Conservation (phyloP, 768 basidiomycete species). For the Gymnopilus dilepis region DNA sequence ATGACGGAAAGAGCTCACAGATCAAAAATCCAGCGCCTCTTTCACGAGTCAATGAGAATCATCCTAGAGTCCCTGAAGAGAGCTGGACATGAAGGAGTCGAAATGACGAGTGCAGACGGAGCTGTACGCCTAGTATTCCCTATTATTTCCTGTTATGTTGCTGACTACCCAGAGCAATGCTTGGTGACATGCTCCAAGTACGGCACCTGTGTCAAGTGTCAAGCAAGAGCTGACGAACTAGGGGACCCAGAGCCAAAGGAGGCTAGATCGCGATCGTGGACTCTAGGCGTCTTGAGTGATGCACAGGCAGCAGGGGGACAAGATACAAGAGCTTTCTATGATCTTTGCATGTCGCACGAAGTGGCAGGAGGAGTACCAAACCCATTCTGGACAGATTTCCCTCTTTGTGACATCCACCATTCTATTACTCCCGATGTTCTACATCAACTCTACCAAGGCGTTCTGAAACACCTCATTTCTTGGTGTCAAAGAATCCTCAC, state of each 20-base stretch:
- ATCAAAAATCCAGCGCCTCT: constrained; percentile 31
- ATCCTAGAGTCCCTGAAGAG: constrained; percentile 34
- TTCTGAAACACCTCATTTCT: constrained; percentile 17
- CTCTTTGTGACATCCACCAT: constrained; percentile 16
- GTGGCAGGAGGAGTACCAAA: constrained; percentile 12
- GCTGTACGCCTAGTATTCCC: constrained; percentile 23
- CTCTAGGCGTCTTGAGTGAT: background rate
- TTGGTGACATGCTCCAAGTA: constrained; percentile 34
- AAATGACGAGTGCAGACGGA: constrained; percentile 38
- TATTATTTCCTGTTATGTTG: constrained; percentile 22
- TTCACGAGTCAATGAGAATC: constrained; percentile 40
- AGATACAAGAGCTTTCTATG: background rate
- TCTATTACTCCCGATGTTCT: constrained; percentile 25
- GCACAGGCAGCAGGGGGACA: background rate
- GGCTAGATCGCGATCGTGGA: background rate
- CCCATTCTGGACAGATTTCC: constrained; percentile 23
- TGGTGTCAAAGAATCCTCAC: constrained; percentile 10
- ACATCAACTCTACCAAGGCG: constrained; percentile 24
- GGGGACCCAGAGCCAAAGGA: background rate
- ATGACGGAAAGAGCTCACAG: constrained; percentile 3
- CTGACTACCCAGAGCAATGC: constrained; percentile 46
- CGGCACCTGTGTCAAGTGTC: constrained; percentile 23
- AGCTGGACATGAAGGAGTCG: constrained; percentile 34
- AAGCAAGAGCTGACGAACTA: constrained; percentile 9
- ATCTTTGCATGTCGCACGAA: constrained; percentile 10